These are phyloP conservation scores for Fusarium sp. DNA, from an alignment of 2,329 filamentous ascomycete species.

Conservation along the genomic window DNA sequence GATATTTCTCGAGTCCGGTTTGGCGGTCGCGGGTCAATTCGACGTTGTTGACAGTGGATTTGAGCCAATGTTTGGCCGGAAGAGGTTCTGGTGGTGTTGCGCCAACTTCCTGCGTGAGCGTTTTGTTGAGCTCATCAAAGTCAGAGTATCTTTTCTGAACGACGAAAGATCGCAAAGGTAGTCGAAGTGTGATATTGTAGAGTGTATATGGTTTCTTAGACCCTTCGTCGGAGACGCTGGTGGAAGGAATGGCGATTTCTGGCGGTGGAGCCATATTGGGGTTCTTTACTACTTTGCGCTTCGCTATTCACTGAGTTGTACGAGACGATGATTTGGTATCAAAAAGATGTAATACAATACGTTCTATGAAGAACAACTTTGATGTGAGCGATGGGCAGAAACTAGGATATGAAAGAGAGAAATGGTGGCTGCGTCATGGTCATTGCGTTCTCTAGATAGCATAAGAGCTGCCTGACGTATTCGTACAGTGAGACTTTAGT, in stretches of 20 bases:
- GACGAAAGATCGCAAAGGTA: constrained; percentile 80
- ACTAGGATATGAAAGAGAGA: constrained; percentile 23
- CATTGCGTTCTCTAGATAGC: constrained; percentile 10
- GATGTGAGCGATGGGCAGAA: constrained; percentile 3
- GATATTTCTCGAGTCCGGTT: constrained; percentile 74
- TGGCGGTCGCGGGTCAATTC: constrained; percentile 79
- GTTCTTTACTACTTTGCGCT: constrained; percentile 2
- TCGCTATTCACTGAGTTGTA: not conserved
- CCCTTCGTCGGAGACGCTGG: constrained; percentile 64
- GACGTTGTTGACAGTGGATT: constrained; percentile 75
- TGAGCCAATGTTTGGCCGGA: constrained; percentile 81
- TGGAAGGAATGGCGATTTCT: constrained; percentile 76
- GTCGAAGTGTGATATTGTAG: constrained; percentile 81
- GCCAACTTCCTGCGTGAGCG: constrained; percentile 70
- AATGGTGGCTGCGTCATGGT: constrained; percentile 35
- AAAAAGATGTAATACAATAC: not conserved
- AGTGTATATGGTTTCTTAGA: constrained; percentile 75
- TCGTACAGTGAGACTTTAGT: constrained; percentile 25
- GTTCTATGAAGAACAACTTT: not conserved
- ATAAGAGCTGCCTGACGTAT: constrained; percentile 29
- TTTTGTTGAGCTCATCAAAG: constrained; percentile 73
- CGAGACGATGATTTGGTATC: not conserved
- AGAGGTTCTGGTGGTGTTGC: constrained; percentile 73
- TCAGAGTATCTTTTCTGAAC: constrained; percentile 87
- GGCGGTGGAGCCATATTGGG: constrained; percentile 70